These are phyloP conservation scores for Metarhizium robertsii DNA, from an alignment of 2,329 filamentous ascomycete species.

Conservation along the genomic window DNA sequence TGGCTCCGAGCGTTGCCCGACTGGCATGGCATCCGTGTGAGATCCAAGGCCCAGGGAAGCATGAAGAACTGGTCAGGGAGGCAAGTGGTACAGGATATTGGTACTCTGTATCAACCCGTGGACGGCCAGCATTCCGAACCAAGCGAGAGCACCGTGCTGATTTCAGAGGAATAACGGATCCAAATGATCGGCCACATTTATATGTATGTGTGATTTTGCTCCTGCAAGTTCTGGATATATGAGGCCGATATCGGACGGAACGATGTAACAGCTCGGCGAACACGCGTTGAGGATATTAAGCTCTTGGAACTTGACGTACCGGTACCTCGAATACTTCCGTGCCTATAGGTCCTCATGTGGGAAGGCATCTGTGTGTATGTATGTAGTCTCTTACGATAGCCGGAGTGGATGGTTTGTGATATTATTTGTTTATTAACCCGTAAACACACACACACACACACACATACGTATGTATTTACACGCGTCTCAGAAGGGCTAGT, in stretches of 20 bases:
- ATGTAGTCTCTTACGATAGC: background rate
- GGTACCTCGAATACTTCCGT: too few species aligned
- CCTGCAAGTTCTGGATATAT: background rate
- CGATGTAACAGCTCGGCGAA: background rate
- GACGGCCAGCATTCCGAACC: background rate
- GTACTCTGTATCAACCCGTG: conserved; percentile 14
- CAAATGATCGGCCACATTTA: too few species aligned
- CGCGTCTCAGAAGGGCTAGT: background rate
- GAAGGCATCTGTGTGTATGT: background rate
- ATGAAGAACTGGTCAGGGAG: conserved; percentile 36
- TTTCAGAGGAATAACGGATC: conserved; percentile 15
- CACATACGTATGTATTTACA: too few species aligned
- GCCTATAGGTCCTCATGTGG: background rate
- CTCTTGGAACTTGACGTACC: background rate
- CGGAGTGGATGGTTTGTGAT: background rate
- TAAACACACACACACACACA: background rate
- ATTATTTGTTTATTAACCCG: too few species aligned
- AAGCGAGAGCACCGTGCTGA: conserved; percentile 16
- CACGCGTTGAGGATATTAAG: background rate
- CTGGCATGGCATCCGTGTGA: conserved; percentile 50
- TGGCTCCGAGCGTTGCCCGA: conserved; percentile 46
- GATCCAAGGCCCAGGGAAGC: conserved; percentile 30
- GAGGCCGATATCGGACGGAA: background rate
- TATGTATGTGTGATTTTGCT: background rate
- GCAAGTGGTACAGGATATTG: conserved; percentile 37